Evolutionary conservation across 441 rosid genomes (phyloP).

Genomic region (Gossypium trilobum): DNA sequence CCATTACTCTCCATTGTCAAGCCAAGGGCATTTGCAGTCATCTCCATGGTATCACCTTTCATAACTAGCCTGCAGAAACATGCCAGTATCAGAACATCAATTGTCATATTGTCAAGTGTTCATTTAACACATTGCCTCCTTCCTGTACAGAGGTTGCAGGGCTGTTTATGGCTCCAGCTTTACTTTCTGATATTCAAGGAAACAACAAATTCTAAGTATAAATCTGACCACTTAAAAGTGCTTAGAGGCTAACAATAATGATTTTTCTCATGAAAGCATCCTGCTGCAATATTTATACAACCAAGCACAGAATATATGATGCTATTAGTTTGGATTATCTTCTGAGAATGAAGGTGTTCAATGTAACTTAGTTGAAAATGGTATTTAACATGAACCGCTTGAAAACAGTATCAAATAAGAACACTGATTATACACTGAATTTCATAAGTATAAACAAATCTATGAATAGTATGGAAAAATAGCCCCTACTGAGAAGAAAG

Average conservation of each 20-base stretch:
- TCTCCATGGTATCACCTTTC: conserved; percentile 64
- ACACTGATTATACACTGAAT: background rate
- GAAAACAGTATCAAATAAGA: background rate
- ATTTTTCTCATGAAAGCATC: background rate
- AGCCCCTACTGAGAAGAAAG: background rate
- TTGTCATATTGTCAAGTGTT: conserved; percentile 16
- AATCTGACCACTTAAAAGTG: background rate
- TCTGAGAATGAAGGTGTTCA: background rate
- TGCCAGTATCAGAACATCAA: conserved; percentile 17
- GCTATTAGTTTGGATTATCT: background rate
- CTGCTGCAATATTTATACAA: background rate
- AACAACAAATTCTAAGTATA: background rate
- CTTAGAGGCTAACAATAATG: background rate
- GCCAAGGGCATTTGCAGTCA: conserved; percentile 76
- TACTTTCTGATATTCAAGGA: background rate
- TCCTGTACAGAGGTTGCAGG: background rate
- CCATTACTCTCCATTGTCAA: conserved; percentile 94
- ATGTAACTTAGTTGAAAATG: background rate
- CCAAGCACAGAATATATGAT: background rate
- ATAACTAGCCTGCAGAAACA: conserved; percentile 47
- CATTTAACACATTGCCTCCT: background rate
- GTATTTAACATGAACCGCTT: background rate
- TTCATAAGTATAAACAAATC: background rate
- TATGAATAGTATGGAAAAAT: background rate
- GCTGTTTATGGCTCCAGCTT: background rate